Evolutionary conservation across 2,329 filamentous ascomycete species (phyloP).

Genomic region (Pseudocercospora vitis): DNA sequence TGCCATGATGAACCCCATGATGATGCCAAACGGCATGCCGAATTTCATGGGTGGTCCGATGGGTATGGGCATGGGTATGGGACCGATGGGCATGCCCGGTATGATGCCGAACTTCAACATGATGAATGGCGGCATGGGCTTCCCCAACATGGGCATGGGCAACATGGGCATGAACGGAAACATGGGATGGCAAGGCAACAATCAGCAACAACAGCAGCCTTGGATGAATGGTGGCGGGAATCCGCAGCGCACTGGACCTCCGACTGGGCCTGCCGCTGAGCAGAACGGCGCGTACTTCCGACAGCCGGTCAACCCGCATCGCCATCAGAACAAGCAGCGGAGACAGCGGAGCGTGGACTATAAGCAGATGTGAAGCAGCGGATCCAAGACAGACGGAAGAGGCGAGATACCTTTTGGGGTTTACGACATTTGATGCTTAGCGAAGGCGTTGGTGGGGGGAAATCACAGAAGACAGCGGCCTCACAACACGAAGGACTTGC

Average conservation of each 20-base stretch:
- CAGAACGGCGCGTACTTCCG: slow-evolving; percentile 93
- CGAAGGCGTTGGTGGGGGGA: neutral
- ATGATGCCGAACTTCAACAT: slow-evolving; percentile 33
- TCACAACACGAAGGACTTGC: too few relatives aligned
- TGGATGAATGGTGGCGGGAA: slow-evolving; percentile 37
- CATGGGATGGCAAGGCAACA: slow-evolving; percentile 36
- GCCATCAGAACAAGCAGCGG: slow-evolving; percentile 78
- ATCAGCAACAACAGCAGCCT: slow-evolving; percentile 33
- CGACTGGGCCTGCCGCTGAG: slow-evolving; percentile 22
- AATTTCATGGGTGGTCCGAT: slow-evolving; percentile 12
- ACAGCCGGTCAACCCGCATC: slow-evolving; percentile 91
- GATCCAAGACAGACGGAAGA: too few relatives aligned
- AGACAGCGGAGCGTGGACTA: slow-evolving; percentile 87
- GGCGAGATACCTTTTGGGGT: neutral
- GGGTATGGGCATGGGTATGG: slow-evolving; percentile 23
- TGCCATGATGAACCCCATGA: slow-evolving; percentile 34
- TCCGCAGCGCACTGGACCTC: slow-evolving; percentile 16
- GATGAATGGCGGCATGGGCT: slow-evolving; percentile 42
- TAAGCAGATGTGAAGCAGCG: slow-evolving; percentile 63
- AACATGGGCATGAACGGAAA: slow-evolving; percentile 28
- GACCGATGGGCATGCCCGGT: slow-evolving; percentile 14
- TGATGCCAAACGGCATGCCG: slow-evolving; percentile 25
- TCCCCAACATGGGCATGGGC: slow-evolving; percentile 26
- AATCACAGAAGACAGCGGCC: too few relatives aligned
- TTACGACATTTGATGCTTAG: neutral